Evolutionary conservation across 83 land plant genomes (phyloP).

Genomic region (Isoetes engelmannii): DNA sequence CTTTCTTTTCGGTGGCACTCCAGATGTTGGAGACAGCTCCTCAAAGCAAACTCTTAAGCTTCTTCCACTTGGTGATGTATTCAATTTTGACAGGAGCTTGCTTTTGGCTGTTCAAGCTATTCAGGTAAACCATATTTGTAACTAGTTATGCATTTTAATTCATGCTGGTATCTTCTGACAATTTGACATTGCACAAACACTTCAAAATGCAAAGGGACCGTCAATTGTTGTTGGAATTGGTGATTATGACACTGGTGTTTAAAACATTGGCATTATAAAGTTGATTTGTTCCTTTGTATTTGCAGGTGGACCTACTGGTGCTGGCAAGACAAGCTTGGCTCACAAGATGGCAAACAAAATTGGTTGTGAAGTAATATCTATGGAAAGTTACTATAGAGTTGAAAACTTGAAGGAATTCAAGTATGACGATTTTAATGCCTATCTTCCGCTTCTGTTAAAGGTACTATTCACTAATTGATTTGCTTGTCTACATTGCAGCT

Average conservation of each 20-base stretch:
- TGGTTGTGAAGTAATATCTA: slow-evolving; percentile 95
- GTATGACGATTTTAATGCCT: slow-evolving; percentile 73
- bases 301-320: slow-evolving; percentile 97
- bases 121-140: slow-evolving; percentile 42
- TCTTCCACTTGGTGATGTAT: slow-evolving; percentile 88
- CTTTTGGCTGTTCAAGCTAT: slow-evolving; percentile 93
- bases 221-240: slow-evolving; percentile 88
- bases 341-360: slow-evolving; percentile 98
- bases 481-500: too few species aligned
- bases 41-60: slow-evolving; percentile 30
- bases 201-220: slow-evolving; percentile 70
- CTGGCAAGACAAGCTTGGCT: slow-evolving; percentile 98
- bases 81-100: slow-evolving; percentile 90
- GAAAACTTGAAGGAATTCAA: slow-evolving; percentile 84
- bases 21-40: too few species aligned
- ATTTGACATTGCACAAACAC: slow-evolving; percentile 38
- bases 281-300: neutral
- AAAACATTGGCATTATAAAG: too few species aligned
- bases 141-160: neutral
- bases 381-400: slow-evolving; percentile 87
- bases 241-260: too few species aligned
- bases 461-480: slow-evolving; percentile 21
- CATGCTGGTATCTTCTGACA: neutral
- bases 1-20: too few species aligned
- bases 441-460: slow-evolving; percentile 78